Evolutionary conservation across 2,329 filamentous ascomycete genomes (phyloP), one percentile per base, ranked within the genome.

Genomic region (Simplicillium aogashimaense): DNA sequence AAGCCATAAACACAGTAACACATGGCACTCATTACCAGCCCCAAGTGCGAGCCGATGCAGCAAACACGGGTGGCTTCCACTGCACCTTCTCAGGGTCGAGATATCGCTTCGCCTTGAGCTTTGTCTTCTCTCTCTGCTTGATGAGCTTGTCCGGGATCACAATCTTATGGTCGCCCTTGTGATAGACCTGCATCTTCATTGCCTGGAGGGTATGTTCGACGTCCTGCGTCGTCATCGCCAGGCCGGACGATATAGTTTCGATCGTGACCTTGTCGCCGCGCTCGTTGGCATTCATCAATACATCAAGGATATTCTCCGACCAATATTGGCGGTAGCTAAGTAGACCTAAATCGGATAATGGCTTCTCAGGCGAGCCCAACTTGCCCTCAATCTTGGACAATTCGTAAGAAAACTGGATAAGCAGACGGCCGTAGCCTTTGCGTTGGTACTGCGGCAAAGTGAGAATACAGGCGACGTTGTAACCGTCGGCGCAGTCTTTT

Each of bases 351-450:
- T 98, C 92, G 29, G 86, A 94, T 2, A 98, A 76, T 0, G 92
- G 92, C 60, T 98, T 98, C 59, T 98, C 92, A 1, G 92, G 94
- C 8, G 88, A 95, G 2, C 94, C 94, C 7, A 95, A 77, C 63
- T 95, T 97, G 51, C 83, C 83, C 64, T 98, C 94, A 43, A 94
- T 87, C 60, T 90, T 94, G 55, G 86, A 92, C 20, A 98, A 79
- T 56, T 97, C 90, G 63, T 98, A 98, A 5, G 87, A 95, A 63
- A 98, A 97, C 49, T 94, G 88, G 52, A 98, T 98, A 42, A 98
- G 74, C 11, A 98, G 72, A 44, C 87, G 82, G 17, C 94, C 92
- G 53, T 92, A 95, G 0, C 92, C 92, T 56, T 94, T 92, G 17
- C 92, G 79, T 61, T 98, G 92, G 52, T 94, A 97, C 57, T 98